phyloP scores from a whole-genome alignment of 345 rosid species.

The Jatropha curcas region DNA sequence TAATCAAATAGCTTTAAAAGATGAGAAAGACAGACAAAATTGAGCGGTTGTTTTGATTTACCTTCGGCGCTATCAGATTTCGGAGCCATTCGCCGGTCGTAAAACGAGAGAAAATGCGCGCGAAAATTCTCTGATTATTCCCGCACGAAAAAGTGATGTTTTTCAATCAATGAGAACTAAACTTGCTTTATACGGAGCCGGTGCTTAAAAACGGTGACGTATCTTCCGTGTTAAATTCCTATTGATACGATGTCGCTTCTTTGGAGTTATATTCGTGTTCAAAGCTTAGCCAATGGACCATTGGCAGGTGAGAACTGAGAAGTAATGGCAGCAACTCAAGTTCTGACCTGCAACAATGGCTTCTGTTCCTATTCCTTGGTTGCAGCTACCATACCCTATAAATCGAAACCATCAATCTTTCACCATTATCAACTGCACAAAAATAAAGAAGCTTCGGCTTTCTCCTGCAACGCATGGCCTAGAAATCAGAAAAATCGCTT shows the following conservation, averaged over 20 bases:
- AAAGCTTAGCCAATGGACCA: conserved; percentile 3
- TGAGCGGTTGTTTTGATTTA: conserved; percentile 16
- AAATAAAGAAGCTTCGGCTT: no score
- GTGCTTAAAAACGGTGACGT: conserved; percentile 3
- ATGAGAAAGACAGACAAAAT: neutral
- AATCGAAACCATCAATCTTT: conserved; percentile 11
- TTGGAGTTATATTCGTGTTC: neutral
- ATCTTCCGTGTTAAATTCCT: neutral
- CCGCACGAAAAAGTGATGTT: neutral
- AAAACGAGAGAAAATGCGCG: conserved; percentile 44
- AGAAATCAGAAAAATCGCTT: conserved; percentile 12
- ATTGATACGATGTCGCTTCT: neutral
- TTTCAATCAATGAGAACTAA: neutral
- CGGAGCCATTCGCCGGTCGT: conserved; percentile 59
- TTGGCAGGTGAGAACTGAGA: conserved; percentile 9
- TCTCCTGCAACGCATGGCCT: no score
- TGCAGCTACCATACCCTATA: conserved; percentile 2
- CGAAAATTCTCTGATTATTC: conserved; percentile 36
- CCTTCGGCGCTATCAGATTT: conserved; percentile 77
- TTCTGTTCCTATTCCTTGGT: neutral
- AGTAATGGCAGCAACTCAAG: conserved; percentile 5
- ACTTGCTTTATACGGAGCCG: neutral
- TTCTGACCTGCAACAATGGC: conserved; percentile 25
- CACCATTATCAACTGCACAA: neutral
- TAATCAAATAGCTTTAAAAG: neutral